Conservation (phyloP, 108 stramenopile species). For the Epipyxis sp. region DNA sequence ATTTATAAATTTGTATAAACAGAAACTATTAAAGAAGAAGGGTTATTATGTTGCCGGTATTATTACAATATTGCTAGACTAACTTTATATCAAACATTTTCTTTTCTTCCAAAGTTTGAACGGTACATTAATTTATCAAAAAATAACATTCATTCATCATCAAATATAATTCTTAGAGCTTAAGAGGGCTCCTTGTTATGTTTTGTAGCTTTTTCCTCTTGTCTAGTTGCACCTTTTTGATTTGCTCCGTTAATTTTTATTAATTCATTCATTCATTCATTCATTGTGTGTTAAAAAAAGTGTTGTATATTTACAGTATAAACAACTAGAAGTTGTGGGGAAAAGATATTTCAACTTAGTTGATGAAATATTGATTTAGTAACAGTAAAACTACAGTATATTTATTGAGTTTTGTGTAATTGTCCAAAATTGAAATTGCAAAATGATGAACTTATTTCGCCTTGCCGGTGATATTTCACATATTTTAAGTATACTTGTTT, state of each 20-base stretch:
- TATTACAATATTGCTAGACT: background rate
- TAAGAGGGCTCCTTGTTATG: too few species aligned
- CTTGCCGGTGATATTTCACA: slow-evolving; percentile 96
- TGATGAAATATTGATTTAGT: background rate
- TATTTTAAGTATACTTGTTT: slow-evolving; percentile 89
- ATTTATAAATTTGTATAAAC: background rate
- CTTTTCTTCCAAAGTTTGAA: background rate
- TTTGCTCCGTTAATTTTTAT: too few species aligned
- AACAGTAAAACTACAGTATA: background rate
- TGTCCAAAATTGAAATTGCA: background rate
- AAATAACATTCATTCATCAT: background rate
- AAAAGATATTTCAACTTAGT: background rate
- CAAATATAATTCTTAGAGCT: background rate
- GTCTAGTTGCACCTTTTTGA: too few species aligned
- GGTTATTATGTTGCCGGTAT: background rate
- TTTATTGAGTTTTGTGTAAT: background rate
- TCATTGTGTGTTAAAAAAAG: too few species aligned
- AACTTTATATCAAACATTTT: background rate
- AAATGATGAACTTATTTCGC: slow-evolving; percentile 68
- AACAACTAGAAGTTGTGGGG: background rate
- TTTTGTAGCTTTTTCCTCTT: too few species aligned
- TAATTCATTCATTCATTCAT: too few species aligned
- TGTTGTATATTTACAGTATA: background rate
- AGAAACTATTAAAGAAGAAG: background rate
- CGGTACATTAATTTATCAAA: background rate